Conservation (phyloP, 306 rosid species). For the Malus sieversii region DNA sequence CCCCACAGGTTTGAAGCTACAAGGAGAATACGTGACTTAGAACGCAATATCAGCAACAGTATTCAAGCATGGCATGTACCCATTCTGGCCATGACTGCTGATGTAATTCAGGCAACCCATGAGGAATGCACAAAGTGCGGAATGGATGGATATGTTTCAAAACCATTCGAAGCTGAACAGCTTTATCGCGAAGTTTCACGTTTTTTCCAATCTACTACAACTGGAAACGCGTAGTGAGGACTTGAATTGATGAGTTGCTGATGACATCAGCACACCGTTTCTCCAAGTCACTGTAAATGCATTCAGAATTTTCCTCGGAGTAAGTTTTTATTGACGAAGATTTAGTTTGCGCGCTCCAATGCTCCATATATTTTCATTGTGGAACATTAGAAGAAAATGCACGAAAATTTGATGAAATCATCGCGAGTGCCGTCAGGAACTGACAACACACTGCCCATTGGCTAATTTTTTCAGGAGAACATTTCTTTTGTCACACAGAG, state of each 20-base stretch:
- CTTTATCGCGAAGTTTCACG: slow-evolving; percentile 84
- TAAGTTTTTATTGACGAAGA: slow-evolving; percentile 33
- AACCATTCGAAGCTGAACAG: slow-evolving; percentile 92
- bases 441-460: background rate
- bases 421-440: background rate
- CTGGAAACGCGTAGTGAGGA: slow-evolving; percentile 23
- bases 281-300: slow-evolving; percentile 30
- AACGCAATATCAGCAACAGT: slow-evolving; percentile 21
- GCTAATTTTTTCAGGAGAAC: slow-evolving; percentile 22
- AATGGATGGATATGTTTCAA: slow-evolving; percentile 95
- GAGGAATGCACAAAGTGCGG: slow-evolving; percentile 64
- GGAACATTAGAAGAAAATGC: background rate
- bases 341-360: background rate
- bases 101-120: slow-evolving; percentile 90
- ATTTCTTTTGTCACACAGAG: slow-evolving; percentile 32
- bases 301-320: slow-evolving; percentile 31
- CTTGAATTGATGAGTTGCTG: slow-evolving; percentile 15
- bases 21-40: slow-evolving; percentile 53
- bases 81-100: slow-evolving; percentile 94
- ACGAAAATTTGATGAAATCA: background rate
- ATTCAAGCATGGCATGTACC: slow-evolving; percentile 55
- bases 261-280: slow-evolving; percentile 19
- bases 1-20: slow-evolving; percentile 74
- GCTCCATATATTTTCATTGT: background rate
- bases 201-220: slow-evolving; percentile 42